Evolutionary conservation across 2,329 filamentous ascomycete genomes (phyloP).

Genomic region (Didymella lethalis): DNA sequence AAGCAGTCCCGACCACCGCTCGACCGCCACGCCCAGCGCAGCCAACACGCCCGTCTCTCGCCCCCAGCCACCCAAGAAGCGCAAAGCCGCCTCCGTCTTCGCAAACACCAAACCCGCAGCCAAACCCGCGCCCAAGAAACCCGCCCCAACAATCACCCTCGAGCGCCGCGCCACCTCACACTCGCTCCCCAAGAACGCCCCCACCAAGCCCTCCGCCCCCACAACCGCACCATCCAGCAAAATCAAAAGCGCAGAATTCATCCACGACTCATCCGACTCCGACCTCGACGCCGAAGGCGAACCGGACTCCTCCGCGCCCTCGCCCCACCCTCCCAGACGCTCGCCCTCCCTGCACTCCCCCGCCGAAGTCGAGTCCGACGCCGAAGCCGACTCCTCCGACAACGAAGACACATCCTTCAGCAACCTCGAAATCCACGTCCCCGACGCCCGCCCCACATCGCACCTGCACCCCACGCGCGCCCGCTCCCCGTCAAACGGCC

Average conservation of each 20-base stretch:
- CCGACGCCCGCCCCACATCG: conserved; percentile 37
- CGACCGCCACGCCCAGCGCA: neutral
- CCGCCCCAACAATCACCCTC: conserved; percentile 44
- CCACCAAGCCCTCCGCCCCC: conserved; percentile 24
- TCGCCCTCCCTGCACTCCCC: neutral
- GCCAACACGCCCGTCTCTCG: conserved; percentile 4
- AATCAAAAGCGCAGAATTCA: conserved; percentile 45
- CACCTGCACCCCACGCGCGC: neutral
- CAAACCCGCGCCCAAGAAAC: conserved; percentile 29
- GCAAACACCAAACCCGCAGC: conserved; percentile 33
- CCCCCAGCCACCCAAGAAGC: conserved; percentile 32
- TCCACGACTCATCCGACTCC: conserved; percentile 37
- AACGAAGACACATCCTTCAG: conserved; percentile 21
- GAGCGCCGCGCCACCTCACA: conserved; percentile 47
- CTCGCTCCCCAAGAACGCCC: conserved; percentile 19
- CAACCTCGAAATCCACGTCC: conserved; percentile 46
- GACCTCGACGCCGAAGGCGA: conserved; percentile 31
- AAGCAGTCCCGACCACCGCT: conserved; percentile 39
- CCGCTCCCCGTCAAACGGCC: conserved; percentile 47
- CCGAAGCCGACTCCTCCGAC: conserved; percentile 32
- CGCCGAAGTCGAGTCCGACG: conserved; percentile 28
- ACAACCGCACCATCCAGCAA: conserved; percentile 26
- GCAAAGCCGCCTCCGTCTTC: conserved; percentile 32
- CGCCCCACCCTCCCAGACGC: neutral
- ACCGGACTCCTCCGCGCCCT: neutral